Evolutionary conservation across 2,329 filamentous ascomycete species (phyloP).

Genomic region (Bipolaris oryzae): DNA sequence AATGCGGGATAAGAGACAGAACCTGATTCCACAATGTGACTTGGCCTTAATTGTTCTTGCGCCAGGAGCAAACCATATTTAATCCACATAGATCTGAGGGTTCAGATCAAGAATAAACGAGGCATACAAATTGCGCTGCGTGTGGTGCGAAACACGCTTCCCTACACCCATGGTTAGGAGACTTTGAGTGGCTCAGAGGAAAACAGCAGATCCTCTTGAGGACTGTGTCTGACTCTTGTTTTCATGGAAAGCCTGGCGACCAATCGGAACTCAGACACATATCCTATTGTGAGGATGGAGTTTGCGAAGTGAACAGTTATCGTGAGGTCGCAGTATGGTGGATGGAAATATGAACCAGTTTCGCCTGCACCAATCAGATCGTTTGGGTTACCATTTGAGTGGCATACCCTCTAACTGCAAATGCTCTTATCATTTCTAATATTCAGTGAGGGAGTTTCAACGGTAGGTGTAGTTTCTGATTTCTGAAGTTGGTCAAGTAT

Average conservation of each 20-base stretch:
- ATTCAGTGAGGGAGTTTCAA: too few relatives aligned
- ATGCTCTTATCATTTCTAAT: background rate
- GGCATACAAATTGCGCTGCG: background rate
- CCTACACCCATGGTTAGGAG: background rate
- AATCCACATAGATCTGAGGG: too few relatives aligned
- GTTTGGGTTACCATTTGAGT: background rate
- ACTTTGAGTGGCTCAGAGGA: background rate
- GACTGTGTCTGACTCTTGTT: background rate
- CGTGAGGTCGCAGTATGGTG: background rate
- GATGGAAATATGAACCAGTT: background rate
- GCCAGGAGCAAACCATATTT: too few relatives aligned
- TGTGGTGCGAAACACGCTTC: background rate
- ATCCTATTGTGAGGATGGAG: background rate
- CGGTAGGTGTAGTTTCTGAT: too few relatives aligned
- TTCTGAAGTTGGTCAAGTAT: too few relatives aligned
- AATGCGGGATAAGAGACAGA: too few relatives aligned
- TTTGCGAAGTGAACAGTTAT: background rate
- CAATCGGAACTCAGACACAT: too few relatives aligned
- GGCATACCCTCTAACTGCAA: background rate
- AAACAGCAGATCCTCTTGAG: constrained; percentile 4
- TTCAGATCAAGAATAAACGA: background rate
- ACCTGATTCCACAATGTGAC: too few relatives aligned
- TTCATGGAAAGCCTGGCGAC: background rate
- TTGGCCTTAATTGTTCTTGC: too few relatives aligned
- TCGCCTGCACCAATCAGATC: background rate